Evolutionary conservation across 1,284 basidiomycete genomes (phyloP).

Genomic region (Sporisorium graminicola): DNA sequence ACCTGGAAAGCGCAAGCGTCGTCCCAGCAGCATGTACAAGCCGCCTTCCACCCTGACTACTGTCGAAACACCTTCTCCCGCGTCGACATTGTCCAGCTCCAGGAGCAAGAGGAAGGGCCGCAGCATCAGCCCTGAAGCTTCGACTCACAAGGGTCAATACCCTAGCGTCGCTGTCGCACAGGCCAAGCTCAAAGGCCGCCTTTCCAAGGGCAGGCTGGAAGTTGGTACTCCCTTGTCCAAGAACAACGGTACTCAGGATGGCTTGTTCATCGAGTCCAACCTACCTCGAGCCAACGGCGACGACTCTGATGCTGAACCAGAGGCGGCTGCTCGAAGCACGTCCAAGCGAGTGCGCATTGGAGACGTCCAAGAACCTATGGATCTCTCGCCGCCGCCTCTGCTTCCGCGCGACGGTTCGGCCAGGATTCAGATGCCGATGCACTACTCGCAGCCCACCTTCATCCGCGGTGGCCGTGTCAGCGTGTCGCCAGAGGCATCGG

Average conservation of each 20-base stretch:
- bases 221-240: conserved; percentile 12
- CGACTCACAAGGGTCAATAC: conserved; percentile 21
- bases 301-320: conserved; percentile 41
- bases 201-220: conserved; percentile 26
- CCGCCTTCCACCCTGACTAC: conserved; percentile 59
- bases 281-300: conserved; percentile 5
- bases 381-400: conserved; percentile 48
- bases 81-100: conserved; percentile 13
- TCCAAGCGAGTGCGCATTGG: conserved; percentile 32
- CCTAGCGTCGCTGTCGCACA: conserved; percentile 17
- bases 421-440: conserved; percentile 36
- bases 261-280: not conserved
- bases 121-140: conserved; percentile 37
- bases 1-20: conserved; percentile 58
- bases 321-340: not conserved
- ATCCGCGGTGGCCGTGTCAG: conserved; percentile 49
- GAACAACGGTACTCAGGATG: conserved; percentile 4
- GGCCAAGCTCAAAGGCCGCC: conserved; percentile 28
- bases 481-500: conserved; percentile 42
- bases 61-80: conserved; percentile 29
- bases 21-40: conserved; percentile 61
- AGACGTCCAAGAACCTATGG: conserved; percentile 24
- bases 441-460: conserved; percentile 50
- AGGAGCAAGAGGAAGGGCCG: conserved; percentile 49
- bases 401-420: conserved; percentile 45